Percentiles rank a stretch among this genome's conserved stretches.
Evolutionary conservation across 2,329 filamentous ascomycete genomes (phyloP).

Genomic region (Nemania sp.): DNA sequence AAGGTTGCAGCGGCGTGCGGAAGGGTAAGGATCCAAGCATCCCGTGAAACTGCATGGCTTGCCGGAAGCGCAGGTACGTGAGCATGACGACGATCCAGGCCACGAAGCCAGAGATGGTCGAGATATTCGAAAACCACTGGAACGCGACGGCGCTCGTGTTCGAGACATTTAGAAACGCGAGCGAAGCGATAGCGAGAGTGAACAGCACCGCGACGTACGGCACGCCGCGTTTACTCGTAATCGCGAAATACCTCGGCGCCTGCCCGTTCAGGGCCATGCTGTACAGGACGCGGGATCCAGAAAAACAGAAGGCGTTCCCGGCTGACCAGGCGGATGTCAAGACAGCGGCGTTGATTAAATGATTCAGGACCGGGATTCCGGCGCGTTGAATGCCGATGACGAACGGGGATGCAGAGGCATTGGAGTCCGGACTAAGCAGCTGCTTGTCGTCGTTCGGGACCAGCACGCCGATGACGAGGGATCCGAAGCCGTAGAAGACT

Average conservation of each 20-base stretch:
- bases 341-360: constrained; percentile 69
- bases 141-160: constrained; percentile 66
- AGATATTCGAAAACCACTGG: constrained; percentile 72
- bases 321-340: constrained; percentile 68
- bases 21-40: constrained; percentile 56
- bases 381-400: constrained; percentile 69
- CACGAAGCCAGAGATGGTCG: constrained; percentile 63
- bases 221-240: constrained; percentile 63
- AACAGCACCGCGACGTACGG: constrained; percentile 59
- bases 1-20: constrained; percentile 60
- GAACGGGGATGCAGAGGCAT: constrained; percentile 64
- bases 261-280: constrained; percentile 69
- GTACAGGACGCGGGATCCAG: constrained; percentile 70
- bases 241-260: constrained; percentile 63
- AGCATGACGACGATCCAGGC: constrained; percentile 63
- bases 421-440: constrained; percentile 61
- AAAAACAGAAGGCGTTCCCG: constrained; percentile 65
- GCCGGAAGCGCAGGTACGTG: constrained; percentile 62
- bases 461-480: constrained; percentile 63
- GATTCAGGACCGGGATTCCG: constrained; percentile 64
- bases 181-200: constrained; percentile 62
- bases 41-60: constrained; percentile 56
- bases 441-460: constrained; percentile 66
- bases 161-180: constrained; percentile 72
- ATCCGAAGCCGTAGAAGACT: constrained; percentile 65